Percentiles rank a stretch among this genome's conserved stretches.
These are phyloP conservation scores for Saccharomycopsis phalli DNA, from an alignment of 1,139 yeast species.

Conservation along the genomic window DNA sequence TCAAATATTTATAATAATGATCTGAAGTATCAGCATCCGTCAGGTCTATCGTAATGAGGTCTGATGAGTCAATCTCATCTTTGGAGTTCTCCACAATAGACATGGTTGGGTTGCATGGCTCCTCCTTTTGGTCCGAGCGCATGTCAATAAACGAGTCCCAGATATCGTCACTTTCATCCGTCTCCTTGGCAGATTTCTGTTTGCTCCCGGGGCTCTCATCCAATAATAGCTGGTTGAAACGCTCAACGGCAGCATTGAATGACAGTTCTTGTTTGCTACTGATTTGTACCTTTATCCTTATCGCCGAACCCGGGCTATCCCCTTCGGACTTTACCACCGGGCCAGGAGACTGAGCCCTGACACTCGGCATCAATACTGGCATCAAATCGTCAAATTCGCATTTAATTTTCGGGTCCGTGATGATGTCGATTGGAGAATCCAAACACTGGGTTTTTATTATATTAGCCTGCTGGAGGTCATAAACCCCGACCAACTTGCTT, in stretches of 20 bases:
- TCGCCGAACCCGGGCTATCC: not conserved
- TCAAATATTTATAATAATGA: conserved; percentile 2
- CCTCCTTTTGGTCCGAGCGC: conserved; percentile 27
- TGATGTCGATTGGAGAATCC: not conserved
- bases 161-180: conserved; percentile 12
- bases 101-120: not conserved
- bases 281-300: conserved; percentile 1
- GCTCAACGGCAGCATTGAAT: conserved; percentile 2
- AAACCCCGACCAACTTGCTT: conserved; percentile 5
- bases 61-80: conserved; percentile 24
- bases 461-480: conserved; percentile 7
- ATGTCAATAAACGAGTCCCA: conserved; percentile 9
- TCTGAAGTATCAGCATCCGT: not conserved
- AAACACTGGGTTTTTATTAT: not conserved
- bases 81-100: not conserved
- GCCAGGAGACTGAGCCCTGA: conserved; percentile 1
- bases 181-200: not conserved
- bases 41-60: conserved; percentile 4
- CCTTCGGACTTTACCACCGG: not conserved
- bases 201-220: not conserved
- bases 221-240: not conserved
- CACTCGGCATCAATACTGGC: no score
- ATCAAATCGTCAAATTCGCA: not conserved
- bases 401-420: not conserved
- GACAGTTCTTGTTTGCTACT: not conserved